Percentiles rank a stretch among this genome's conserved stretches.
Evolutionary conservation across 176 grass and related monocot genomes (phyloP).

Genomic region (Musa troglodytarum): DNA sequence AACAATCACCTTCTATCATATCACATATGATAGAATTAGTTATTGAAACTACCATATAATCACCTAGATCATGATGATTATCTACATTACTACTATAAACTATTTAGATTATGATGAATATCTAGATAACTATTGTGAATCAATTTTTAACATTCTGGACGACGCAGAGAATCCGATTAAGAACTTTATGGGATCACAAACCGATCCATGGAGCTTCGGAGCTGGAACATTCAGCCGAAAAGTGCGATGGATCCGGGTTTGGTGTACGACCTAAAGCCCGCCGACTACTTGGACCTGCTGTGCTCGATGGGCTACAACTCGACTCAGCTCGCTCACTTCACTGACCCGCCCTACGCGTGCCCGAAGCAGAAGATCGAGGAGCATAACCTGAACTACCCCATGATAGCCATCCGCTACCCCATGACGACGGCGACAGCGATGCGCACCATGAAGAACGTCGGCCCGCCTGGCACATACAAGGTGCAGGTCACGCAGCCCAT

Average conservation of each 20-base stretch:
- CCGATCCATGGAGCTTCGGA: neutral
- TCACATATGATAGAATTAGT: too few relatives aligned
- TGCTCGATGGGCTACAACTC: constrained; percentile 5
- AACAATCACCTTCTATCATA: too few relatives aligned
- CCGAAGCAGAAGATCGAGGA: neutral
- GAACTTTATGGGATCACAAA: neutral
- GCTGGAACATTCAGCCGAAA: constrained; percentile 4
- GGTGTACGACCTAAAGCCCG: neutral
- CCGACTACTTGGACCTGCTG: constrained; percentile 10
- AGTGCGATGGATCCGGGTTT: constrained; percentile 16
- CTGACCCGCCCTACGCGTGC: neutral
- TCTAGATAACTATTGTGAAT: too few relatives aligned
- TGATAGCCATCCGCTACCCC: neutral
- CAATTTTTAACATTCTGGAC: neutral
- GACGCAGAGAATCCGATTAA: neutral
- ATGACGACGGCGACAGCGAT: neutral
- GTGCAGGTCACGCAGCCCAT: neutral
- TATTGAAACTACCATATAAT: too few relatives aligned
- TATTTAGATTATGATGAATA: too few relatives aligned
- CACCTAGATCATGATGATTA: too few relatives aligned
- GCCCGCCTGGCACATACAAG: constrained; percentile 2
- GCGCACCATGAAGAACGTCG: constrained; percentile 7
- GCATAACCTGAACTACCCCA: constrained; percentile 10
- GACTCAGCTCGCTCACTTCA: neutral
- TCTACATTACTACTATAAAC: too few relatives aligned